phyloP scores from a whole-genome alignment of 345 rosid species.

The Pugionium cornutum region DNA sequence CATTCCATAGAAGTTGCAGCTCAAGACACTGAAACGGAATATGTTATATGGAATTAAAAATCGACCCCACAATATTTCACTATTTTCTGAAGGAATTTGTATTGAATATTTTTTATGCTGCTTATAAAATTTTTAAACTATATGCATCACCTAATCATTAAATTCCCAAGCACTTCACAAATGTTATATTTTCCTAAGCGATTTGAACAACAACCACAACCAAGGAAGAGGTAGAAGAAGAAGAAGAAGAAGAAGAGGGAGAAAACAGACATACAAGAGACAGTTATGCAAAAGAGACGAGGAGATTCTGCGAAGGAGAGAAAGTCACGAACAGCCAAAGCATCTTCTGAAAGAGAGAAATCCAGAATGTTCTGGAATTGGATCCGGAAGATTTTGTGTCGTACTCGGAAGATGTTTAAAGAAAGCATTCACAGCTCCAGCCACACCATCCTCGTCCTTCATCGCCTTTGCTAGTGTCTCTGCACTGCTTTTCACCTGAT shows the following conservation, averaged over 20 bases:
- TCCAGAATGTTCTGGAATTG: slow-evolving; percentile 44
- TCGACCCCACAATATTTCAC: slow-evolving; percentile 12
- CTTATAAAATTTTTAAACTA: slow-evolving; percentile 18
- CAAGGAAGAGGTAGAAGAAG: too few species aligned
- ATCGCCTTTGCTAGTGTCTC: slow-evolving; percentile 85
- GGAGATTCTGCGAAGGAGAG: slow-evolving; percentile 22
- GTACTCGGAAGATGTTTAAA: slow-evolving; percentile 68
- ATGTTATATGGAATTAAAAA: slow-evolving; percentile 19
- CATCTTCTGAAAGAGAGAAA: slow-evolving; percentile 59
- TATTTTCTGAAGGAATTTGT: background rate
- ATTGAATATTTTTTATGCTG: background rate
- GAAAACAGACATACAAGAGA: slow-evolving; percentile 26
- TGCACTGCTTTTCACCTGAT: slow-evolving; percentile 79
- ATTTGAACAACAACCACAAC: slow-evolving; percentile 22
- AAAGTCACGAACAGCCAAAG: slow-evolving; percentile 68
- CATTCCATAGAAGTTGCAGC: slow-evolving; percentile 34
- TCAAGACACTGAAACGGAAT: slow-evolving; percentile 36
- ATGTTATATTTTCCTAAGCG: slow-evolving; percentile 20
- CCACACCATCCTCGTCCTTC: slow-evolving; percentile 93
- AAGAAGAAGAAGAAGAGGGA: too few species aligned
- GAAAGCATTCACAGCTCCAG: slow-evolving; percentile 95
- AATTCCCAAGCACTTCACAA: slow-evolving; percentile 16
- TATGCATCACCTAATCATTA: slow-evolving; percentile 29
- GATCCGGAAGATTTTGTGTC: slow-evolving; percentile 41
- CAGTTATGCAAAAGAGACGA: slow-evolving; percentile 22